These are phyloP conservation scores for Oropetium thomaeum DNA, from an alignment of 176 grass and related monocot species.

Conservation along the genomic window DNA sequence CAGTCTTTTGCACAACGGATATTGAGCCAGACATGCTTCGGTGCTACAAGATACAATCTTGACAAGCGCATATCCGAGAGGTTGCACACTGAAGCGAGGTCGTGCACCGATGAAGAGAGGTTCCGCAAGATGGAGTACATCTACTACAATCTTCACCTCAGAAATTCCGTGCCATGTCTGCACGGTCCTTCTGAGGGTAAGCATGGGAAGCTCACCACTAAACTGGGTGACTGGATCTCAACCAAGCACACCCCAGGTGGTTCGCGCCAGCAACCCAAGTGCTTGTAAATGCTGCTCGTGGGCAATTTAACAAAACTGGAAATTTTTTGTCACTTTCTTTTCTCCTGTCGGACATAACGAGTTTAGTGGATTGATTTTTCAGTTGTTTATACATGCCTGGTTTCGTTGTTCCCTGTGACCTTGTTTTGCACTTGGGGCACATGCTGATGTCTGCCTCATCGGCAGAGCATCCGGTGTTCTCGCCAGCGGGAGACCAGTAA, in stretches of 20 bases:
- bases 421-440: background rate
- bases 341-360: background rate
- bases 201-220: background rate
- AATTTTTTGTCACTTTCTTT: background rate
- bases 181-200: background rate
- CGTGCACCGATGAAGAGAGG: constrained; percentile 38
- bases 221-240: constrained; percentile 30
- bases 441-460: background rate
- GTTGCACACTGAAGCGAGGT: constrained; percentile 47
- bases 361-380: background rate
- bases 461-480: background rate
- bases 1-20: constrained; percentile 41
- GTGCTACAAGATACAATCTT: constrained; percentile 54
- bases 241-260: background rate
- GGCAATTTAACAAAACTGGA: background rate
- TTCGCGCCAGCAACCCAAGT: background rate
- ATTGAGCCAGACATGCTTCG: constrained; percentile 69
- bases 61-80: constrained; percentile 52
- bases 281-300: background rate
- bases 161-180: background rate
- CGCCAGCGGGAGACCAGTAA: background rate
- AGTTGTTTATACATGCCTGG: background rate
- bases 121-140: constrained; percentile 57
- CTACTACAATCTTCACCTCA: constrained; percentile 52
- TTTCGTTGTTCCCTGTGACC: background rate